A percentile compares a stretch with the other conserved stretches of the same genome.
These are phyloP conservation scores for Amanita muscaria DNA, from an alignment of 768 basidiomycete genomes.

Conservation along the genomic window DNA sequence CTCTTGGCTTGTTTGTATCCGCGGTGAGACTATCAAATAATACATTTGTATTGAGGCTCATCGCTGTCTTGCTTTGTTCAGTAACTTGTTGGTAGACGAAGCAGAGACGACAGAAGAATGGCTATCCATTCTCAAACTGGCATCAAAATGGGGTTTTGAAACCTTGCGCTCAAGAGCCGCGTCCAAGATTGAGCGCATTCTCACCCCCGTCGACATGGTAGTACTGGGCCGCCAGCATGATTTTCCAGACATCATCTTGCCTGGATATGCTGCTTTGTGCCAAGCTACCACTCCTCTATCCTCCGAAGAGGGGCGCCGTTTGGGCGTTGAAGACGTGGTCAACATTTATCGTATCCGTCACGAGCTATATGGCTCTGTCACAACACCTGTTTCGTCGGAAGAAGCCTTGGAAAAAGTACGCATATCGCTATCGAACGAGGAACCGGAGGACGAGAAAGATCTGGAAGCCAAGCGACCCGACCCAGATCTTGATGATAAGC, in stretches of 20 bases:
- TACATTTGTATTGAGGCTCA: not conserved
- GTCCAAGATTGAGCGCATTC: not conserved
- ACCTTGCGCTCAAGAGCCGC: not conserved
- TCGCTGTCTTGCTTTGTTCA: not conserved
- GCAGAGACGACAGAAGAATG: not conserved
- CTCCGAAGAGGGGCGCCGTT: not conserved
- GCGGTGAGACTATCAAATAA: not conserved
- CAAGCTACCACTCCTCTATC: not conserved
- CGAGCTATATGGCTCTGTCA: not conserved
- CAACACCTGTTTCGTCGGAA: too few relatives aligned
- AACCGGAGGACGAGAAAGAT: too few relatives aligned
- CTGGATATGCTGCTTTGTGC: not conserved
- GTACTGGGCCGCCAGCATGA: not conserved
- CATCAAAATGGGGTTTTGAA: slow-evolving; percentile 1
- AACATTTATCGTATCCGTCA: not conserved
- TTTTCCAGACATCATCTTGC: not conserved
- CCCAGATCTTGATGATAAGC: too few relatives aligned
- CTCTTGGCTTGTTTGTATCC: not conserved
- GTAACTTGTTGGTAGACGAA: not conserved
- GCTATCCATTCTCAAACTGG: not conserved
- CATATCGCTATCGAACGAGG: too few relatives aligned
- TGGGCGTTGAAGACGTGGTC: slow-evolving; percentile 3
- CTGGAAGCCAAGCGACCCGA: too few relatives aligned
- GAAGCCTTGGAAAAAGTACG: too few relatives aligned
- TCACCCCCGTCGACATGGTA: not conserved